A percentile compares a stretch with the other conserved stretches of the same genome.
These are phyloP conservation scores for Aspergillus hancockii DNA, from an alignment of 495 filamentous ascomycete genomes.

Conservation along the genomic window DNA sequence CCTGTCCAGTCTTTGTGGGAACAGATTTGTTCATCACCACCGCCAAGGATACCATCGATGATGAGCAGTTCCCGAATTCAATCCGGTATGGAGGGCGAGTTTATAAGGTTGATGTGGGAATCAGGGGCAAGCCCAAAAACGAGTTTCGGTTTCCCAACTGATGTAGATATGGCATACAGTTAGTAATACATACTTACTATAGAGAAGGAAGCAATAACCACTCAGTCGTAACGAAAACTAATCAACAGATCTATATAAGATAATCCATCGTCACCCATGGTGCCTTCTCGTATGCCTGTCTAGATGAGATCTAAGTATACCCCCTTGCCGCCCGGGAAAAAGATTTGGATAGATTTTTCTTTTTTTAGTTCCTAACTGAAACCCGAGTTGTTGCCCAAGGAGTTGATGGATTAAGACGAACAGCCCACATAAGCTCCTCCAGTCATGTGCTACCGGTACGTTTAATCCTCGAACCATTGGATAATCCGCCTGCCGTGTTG, in stretches of 20 bases:
- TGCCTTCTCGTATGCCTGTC: not conserved
- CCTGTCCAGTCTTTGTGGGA: conserved; percentile 72
- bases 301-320: not conserved
- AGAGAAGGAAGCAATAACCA: not conserved
- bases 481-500: not conserved
- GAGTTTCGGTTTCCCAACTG: conserved; percentile 45
- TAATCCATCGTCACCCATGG: not conserved
- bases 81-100: conserved; percentile 63
- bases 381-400: not conserved
- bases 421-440: not conserved
- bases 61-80: conserved; percentile 53
- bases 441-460: not conserved
- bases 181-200: too few species aligned
- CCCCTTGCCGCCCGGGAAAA: not conserved
- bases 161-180: conserved; percentile 4
- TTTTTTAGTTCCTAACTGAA: not conserved
- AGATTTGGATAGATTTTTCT: not conserved
- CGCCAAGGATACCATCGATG: conserved; percentile 60
- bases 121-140: conserved; percentile 57
- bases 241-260: not conserved
- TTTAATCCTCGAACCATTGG: not conserved
- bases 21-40: conserved; percentile 76
- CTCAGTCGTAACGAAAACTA: not conserved
- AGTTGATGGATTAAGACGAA: not conserved
- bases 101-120: conserved; percentile 69